These are phyloP conservation scores for Ogataea minuta DNA, from an alignment of 805 yeast genomes.

Conservation along the genomic window DNA sequence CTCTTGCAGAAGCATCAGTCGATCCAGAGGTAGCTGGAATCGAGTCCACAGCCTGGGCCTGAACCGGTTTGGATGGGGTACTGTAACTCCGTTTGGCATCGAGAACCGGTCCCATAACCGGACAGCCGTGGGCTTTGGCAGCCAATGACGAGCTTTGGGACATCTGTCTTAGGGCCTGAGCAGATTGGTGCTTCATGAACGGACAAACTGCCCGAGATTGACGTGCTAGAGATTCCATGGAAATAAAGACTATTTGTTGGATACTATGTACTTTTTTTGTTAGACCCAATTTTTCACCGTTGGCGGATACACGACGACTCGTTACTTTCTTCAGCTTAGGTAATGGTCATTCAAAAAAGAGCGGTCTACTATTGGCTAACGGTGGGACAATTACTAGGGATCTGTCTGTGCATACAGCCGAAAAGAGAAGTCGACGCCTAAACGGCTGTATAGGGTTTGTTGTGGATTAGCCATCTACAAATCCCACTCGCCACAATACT, in stretches of 20 bases:
- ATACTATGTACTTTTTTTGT: constrained; percentile 3
- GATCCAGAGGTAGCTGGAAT: constrained; percentile 25
- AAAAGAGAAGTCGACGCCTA: too few species aligned
- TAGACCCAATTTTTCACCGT: constrained; percentile 1
- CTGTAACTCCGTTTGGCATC: constrained; percentile 43
- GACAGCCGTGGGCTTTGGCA: constrained; percentile 70
- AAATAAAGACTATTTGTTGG: constrained; percentile 2
- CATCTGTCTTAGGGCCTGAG: constrained; percentile 58
- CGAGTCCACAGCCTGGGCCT: constrained; percentile 45
- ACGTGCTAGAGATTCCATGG: constrained; percentile 77
- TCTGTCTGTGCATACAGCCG: too few species aligned
- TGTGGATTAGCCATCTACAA: too few species aligned
- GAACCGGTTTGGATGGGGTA: constrained; percentile 43
- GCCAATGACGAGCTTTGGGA: constrained; percentile 46
- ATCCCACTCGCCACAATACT: constrained; percentile 3
- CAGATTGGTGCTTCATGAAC: constrained; percentile 59
- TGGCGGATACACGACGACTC: constrained; percentile 3
- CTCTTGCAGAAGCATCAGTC: constrained; percentile 35
- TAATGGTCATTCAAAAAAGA: constrained; percentile 1
- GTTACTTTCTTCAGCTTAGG: constrained; percentile 1
- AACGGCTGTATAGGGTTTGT: too few species aligned
- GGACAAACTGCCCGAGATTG: constrained; percentile 83
- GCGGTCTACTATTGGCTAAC: constrained; percentile 1
- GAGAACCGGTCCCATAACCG: constrained; percentile 86
- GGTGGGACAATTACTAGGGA: background rate